phyloP scores from a whole-genome alignment of 148 eudicot species.

The Polygonum maritimum region DNA sequence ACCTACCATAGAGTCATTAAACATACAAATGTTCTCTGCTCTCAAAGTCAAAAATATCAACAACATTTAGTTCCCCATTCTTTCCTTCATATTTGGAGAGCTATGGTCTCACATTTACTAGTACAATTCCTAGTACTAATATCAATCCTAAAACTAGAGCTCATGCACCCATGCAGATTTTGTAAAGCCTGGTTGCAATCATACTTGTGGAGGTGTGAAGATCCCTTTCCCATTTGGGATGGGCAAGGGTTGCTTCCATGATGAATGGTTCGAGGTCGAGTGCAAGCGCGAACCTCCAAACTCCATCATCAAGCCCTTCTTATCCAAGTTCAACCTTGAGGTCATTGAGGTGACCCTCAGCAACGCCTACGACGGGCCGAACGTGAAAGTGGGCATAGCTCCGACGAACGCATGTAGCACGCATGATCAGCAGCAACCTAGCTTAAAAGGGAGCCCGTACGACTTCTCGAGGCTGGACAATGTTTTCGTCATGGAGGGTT shows the following conservation, averaged over 20 bases:
- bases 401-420: background rate
- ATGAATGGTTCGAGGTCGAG: background rate
- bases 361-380: background rate
- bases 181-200: background rate
- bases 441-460: background rate
- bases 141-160: too few relatives aligned
- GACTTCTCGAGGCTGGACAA: background rate
- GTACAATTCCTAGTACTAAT: too few relatives aligned
- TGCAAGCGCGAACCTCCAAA: background rate
- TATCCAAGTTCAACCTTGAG: background rate
- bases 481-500: background rate
- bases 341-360: background rate
- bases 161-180: too few relatives aligned
- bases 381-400: background rate
- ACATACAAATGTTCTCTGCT: too few relatives aligned
- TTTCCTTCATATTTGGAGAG: too few relatives aligned
- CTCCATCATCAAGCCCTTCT: background rate
- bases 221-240: background rate
- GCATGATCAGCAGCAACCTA: background rate
- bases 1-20: too few relatives aligned
- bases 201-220: background rate
- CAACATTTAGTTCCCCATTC: too few relatives aligned
- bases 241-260: background rate
- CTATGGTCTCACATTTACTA: too few relatives aligned
- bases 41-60: too few relatives aligned